phyloP scores from a whole-genome alignment of 306 rosid species.

The Pterocarpus macrocarpus region DNA sequence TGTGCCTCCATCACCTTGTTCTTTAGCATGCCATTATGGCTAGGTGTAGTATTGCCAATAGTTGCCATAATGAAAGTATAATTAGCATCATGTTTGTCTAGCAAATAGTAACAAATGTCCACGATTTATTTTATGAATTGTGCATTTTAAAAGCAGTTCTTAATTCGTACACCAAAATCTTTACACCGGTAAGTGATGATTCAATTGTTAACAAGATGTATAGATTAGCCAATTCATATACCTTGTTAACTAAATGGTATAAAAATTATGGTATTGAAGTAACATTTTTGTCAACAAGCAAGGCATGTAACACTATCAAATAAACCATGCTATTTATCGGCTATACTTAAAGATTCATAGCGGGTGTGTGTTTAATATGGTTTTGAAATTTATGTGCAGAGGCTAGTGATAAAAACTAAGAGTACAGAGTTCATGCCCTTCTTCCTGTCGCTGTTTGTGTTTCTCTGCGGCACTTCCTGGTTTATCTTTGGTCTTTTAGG shows the following conservation, averaged over 20 bases:
- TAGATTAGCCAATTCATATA: background rate
- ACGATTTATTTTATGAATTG: background rate
- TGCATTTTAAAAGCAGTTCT: background rate
- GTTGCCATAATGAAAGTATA: background rate
- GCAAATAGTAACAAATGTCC: background rate
- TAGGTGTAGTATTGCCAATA: background rate
- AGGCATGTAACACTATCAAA: background rate
- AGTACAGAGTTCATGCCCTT: conserved; percentile 97
- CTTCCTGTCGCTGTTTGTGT: conserved; percentile 82
- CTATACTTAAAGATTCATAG: background rate
- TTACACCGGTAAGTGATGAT: background rate
- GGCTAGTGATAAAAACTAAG: conserved; percentile 76
- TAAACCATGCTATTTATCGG: background rate
- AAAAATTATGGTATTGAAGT: background rate
- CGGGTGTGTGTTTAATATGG: background rate
- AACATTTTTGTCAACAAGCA: background rate
- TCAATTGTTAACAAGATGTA: conserved; percentile 1
- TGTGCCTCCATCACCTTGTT: background rate
- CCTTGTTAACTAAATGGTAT: background rate
- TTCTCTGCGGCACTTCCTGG: conserved; percentile 93
- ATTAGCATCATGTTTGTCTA: background rate
- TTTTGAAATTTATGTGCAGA: conserved; percentile 59
- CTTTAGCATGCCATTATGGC: background rate
- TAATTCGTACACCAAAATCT: background rate
- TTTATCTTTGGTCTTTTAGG: conserved; percentile 85